These are phyloP conservation scores for Fusarium sp. DNA, from an alignment of 2,329 filamentous ascomycete species.

Conservation along the genomic window DNA sequence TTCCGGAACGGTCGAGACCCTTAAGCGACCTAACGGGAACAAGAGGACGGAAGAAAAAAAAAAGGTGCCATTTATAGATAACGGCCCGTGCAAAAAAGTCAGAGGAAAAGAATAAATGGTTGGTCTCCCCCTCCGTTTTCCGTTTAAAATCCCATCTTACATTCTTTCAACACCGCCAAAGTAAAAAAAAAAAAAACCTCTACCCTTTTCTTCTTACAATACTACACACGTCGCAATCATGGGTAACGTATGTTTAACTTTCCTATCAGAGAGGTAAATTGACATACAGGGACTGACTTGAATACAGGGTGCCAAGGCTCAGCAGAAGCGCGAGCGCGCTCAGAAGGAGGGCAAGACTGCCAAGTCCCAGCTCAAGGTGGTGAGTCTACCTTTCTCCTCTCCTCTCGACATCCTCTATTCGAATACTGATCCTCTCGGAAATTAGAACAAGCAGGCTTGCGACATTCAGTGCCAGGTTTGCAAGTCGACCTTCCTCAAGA, in stretches of 20 bases:
- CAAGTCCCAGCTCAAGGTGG: constrained; percentile 76
- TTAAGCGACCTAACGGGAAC: constrained; percentile 6
- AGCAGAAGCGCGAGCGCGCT: constrained; percentile 79
- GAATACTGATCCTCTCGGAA: constrained; percentile 23
- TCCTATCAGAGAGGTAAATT: too few relatives aligned
- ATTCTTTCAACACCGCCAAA: constrained; percentile 27
- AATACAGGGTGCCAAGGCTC: constrained; percentile 70
- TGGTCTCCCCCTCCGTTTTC: constrained; percentile 29
- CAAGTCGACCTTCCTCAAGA: constrained; percentile 83
- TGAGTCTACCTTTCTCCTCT: constrained; percentile 52
- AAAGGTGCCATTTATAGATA: constrained; percentile 25
- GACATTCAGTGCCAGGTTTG: constrained; percentile 81
- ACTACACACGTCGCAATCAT: constrained; percentile 40
- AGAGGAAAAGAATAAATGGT: constrained; percentile 7
- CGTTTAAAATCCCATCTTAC: constrained; percentile 19
- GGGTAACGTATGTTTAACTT: constrained; percentile 49
- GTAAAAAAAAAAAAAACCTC: constrained; percentile 9
- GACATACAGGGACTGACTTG: constrained; percentile 31
- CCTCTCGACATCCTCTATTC: neutral
- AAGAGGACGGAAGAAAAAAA: constrained; percentile 10
- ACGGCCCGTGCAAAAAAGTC: constrained; percentile 19
- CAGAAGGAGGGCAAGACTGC: constrained; percentile 67
- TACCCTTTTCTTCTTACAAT: constrained; percentile 1
- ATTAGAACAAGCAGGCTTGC: constrained; percentile 77
- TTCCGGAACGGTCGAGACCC: constrained; percentile 35